Base-by-base conservation (phyloP, 148 eudicot species). In the Rheum nobile region DNA sequence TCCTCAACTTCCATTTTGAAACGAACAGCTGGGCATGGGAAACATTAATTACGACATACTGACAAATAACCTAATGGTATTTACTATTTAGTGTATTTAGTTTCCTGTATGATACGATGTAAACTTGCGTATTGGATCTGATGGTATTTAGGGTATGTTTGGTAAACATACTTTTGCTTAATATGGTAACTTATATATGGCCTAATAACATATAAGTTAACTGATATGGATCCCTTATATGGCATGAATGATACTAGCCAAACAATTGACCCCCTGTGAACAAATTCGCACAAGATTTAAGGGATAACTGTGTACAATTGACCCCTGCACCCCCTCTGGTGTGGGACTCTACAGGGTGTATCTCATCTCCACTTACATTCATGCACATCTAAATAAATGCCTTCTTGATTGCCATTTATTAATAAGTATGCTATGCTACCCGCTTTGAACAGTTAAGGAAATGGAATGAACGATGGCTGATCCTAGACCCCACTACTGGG, bases 391-490 rank as follows among this genome's bases (percentile, higher is more conserved):
- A 34, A 32, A 22, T 61, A 34, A 32, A 22, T 61, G 52, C 34
- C 52, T 34, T 54, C 26, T 50, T 54, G 75, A 17, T 73, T 26
- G 3, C 67, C 42, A 54, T 50, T 50, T 50, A 50, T 32, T 72
- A 35, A 19, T 10, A 55, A 29, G 12, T 48, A 31, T 21, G 35
- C 31, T 1, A 3, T 73, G 8, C 54, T 47, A 26, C 70, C 50
- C 10, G 19, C 74, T 71, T 55, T 78, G 32, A 76, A 73, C 73
- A 95, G 98, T 83, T 95, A 77, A 84, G 96, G 79, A 95, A 95
- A 80, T 95, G 97, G 98, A 95, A 95, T 10, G 98, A 95, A 79
- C 87, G 98, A 75, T 95, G 98, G 98, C 89, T 95, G 79, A 86
- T 88, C 81, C 83, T 95, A 77, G 98, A 95, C 81, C 98, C 98